Evolutionary conservation across 768 basidiomycete species (phyloP).

Genomic region (Mrakia hoshinonis): DNA sequence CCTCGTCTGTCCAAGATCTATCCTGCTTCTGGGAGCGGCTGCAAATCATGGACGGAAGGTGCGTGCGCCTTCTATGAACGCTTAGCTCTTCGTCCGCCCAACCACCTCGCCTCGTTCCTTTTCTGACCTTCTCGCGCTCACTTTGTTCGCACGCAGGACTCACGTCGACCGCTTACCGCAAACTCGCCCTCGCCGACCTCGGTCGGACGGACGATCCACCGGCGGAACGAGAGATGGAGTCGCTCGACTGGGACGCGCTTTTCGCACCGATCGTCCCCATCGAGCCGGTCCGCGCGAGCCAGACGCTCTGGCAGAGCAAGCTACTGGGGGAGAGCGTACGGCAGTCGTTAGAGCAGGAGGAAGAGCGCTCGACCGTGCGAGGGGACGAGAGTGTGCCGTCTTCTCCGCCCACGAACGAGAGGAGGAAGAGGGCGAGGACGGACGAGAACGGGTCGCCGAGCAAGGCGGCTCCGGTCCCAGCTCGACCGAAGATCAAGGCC

Average conservation of each 20-base stretch:
- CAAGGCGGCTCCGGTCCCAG: not conserved
- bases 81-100: no score
- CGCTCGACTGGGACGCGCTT: conserved; percentile 12
- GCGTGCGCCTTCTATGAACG: no score
- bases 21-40: not conserved
- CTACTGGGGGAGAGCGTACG: not conserved
- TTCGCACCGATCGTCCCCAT: not conserved
- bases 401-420: not conserved
- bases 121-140: no score
- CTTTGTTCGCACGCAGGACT: not conserved
- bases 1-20: conserved; percentile 60
- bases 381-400: no score
- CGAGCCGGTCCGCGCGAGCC: not conserved
- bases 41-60: conserved; percentile 21
- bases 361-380: no score
- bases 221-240: not conserved
- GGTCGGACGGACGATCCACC: not conserved
- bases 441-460: no score
- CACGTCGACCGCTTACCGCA: not conserved
- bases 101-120: not conserved
- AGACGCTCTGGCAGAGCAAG: not conserved
- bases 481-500: not conserved
- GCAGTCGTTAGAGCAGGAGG: not conserved
- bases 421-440: no score
- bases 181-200: conserved; percentile 9